A percentile compares a stretch with the other conserved stretches of the same genome.
Evolutionary conservation across 495 filamentous ascomycete species (phyloP).

Genomic region (Podospora pseudoanserina): DNA sequence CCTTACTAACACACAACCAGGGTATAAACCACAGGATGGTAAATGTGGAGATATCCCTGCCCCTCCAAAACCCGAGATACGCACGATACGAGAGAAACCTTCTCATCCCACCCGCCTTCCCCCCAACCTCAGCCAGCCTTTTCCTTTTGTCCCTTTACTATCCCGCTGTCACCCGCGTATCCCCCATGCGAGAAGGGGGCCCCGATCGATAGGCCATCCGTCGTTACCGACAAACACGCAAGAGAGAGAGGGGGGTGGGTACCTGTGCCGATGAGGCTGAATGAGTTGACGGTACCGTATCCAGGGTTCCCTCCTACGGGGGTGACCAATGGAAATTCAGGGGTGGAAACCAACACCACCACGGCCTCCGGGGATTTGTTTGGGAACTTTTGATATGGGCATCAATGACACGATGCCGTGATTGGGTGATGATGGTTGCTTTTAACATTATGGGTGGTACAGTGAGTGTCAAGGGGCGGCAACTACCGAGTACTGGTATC

Average conservation of each 20-base stretch:
- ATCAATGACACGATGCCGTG: neutral
- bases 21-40: too few species aligned
- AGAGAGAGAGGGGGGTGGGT: neutral
- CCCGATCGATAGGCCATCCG: neutral
- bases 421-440: neutral
- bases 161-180: neutral
- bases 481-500: neutral
- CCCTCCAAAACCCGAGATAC: too few species aligned
- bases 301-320: neutral
- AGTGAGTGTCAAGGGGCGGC: neutral
- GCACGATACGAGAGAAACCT: too few species aligned
- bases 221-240: neutral
- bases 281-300: neutral
- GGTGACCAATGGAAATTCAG: neutral
- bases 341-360: neutral
- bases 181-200: too few species aligned
- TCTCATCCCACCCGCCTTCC: too few species aligned
- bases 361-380: neutral
- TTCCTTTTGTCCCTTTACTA: neutral
- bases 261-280: neutral
- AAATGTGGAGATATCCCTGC: too few species aligned
- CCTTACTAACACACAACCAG: too few species aligned
- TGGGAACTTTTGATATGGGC: neutral
- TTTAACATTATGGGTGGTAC: neutral
- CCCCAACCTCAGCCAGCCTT: too few species aligned